Base-by-base conservation (phyloP, 2,329 filamentous ascomycete genomes). In the Penicillium rolfsii region DNA sequence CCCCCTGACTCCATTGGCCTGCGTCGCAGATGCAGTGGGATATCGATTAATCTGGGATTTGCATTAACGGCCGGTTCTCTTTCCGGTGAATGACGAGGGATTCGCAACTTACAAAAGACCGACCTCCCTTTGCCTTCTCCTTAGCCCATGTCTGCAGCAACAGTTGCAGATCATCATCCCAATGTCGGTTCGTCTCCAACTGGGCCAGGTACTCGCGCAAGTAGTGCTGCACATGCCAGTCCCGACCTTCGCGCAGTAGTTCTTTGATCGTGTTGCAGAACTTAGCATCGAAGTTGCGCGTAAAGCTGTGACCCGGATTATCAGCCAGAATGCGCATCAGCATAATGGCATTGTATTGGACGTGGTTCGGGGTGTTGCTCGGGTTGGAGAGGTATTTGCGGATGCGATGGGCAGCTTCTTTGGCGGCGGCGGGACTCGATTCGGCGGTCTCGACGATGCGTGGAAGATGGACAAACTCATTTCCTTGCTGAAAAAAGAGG, bases 341-440 rank as follows among this genome's bases (percentile, higher is more conserved):
- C 95, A 98, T 98, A 71, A 98, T 88, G 64, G 92, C 90, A 79
- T 98, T 97, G 83, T 97, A 98, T 77, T 98, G 94, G 68, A 89
- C 87, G 70, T 90, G 87, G 9, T 91, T 87, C 48, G 82, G 78
- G 36, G 74, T 74, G 66, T 78, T 82, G 77, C 91, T 87, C 49
- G 93, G 90, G 67, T 88, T 89, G 69, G 87, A 84, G 61, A 99
- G 82, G 75, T 89, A 94, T 76, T 91, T 93, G 74, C 91, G 90
- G 73, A 98, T 91, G 66, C 90, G 83, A 66, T 86, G 82, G 53
- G 93, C 92, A 69, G 91, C 91, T 70, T 93, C 90, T 65, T 89
- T 87, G 26, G 94, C 93, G 5, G 95, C 95, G 50, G 83, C 81
- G 8, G 95, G 94, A 50, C 91, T 96, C 30, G 93, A 97, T 76